Evolutionary conservation across 2,329 filamentous ascomycete genomes (phyloP), one percentile per base, ranked within the genome.

Genomic region (Xylariaceae sp.): DNA sequence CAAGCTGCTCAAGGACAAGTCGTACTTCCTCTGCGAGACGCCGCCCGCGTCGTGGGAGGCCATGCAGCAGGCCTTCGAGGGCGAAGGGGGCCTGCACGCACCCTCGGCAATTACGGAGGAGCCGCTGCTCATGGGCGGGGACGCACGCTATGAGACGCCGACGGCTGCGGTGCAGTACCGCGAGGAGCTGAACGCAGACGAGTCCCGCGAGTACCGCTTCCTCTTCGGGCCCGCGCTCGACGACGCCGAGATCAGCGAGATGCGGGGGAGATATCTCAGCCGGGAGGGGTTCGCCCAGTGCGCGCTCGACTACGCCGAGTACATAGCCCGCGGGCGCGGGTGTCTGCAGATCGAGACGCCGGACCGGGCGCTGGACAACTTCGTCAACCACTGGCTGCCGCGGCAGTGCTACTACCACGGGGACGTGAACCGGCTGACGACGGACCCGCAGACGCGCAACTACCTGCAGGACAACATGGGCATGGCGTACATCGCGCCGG

Each of bases 391-490:
- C 52, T 76, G 72, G 72, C 58, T 75, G 9, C 66, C 71, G 11
- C 68, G 71, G 6, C 72, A 76, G 44, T 60, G 69, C 12, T 75
- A 68, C 58, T 75, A 76, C 50, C 72, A 76, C 45, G 72, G 72
- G 32, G 70, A 74, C 41, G 69, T 74, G 25, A 76, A 76, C 48
- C 68, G 72, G 9, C 55, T 76, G 21, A 73, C 70, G 0, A 75
- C 72, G 0, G 71, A 75, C 46, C 71, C 72, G 14, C 72, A 75
- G 47, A 76, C 72, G 6, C 65, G 72, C 27, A 75, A 76, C 45
- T 76, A 74, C 44, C 52, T 76, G 3, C 71, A 76, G 46, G 72
- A 76, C 51, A 74, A 72, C 50, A 75, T 76, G 71, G 71, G 71
- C 36, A 76, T 76, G 71, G 65, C 63, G 31, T 75, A 65, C 51